A percentile compares a stretch with the other conserved stretches of the same genome.
These are phyloP conservation scores for Galerina sulciceps DNA, from an alignment of 768 basidiomycete species.

Conservation along the genomic window DNA sequence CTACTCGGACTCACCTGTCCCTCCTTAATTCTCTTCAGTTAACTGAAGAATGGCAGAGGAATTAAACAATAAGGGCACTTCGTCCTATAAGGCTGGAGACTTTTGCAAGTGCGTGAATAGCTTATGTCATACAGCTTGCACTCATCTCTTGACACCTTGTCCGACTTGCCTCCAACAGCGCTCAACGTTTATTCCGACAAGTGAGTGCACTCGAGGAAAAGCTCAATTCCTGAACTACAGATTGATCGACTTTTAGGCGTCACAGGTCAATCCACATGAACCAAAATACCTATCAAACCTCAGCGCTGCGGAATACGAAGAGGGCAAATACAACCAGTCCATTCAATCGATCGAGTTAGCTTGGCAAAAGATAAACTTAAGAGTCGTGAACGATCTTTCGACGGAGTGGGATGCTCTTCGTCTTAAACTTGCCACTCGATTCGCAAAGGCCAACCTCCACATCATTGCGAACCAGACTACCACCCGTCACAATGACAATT, in stretches of 20 bases:
- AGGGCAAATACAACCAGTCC: background rate
- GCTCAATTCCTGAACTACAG: background rate
- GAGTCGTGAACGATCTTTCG: background rate
- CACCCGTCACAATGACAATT: background rate
- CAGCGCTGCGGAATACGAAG: constrained; percentile 10
- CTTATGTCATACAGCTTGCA: background rate
- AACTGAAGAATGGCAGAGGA: constrained; percentile 4
- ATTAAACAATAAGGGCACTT: background rate
- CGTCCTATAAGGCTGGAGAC: constrained; percentile 6
- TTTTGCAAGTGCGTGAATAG: constrained; percentile 1
- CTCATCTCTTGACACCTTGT: background rate
- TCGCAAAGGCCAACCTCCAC: background rate
- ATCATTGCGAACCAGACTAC: background rate
- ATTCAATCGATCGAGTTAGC: background rate
- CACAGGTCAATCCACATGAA: background rate
- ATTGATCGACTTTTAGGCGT: background rate
- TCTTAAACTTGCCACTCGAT: constrained; percentile 6
- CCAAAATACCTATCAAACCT: constrained; percentile 9
- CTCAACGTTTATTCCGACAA: background rate
- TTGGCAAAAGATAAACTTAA: background rate
- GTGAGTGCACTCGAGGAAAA: background rate
- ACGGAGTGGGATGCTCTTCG: background rate
- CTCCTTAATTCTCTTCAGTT: background rate
- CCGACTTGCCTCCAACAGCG: constrained; percentile 3
- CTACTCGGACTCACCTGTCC: background rate